phyloP scores from a whole-genome alignment of 2,329 filamentous ascomycete species.

The Penicillium sp. region DNA sequence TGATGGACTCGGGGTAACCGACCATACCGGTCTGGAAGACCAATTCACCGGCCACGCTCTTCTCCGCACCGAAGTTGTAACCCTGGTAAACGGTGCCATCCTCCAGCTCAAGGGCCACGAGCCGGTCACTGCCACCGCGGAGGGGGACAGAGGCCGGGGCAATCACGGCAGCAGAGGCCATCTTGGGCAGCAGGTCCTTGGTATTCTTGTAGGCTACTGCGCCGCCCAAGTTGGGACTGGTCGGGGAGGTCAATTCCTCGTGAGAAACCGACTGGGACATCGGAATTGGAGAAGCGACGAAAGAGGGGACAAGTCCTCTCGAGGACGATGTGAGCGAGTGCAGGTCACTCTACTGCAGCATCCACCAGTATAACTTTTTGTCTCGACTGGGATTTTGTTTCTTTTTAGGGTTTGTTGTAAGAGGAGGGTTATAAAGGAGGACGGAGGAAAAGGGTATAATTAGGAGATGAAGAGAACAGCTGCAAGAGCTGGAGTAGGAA shows the following conservation, averaged over 20 bases:
- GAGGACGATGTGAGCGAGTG: conserved; percentile 30
- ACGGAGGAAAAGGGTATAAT: neutral
- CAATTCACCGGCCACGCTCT: conserved; percentile 91
- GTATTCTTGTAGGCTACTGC: conserved; percentile 36
- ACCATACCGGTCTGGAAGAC: conserved; percentile 99
- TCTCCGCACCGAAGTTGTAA: conserved; percentile 91
- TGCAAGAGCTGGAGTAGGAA: conserved; percentile 19
- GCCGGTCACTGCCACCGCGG: conserved; percentile 50
- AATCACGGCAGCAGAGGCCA: conserved; percentile 35
- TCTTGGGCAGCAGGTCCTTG: conserved; percentile 30
- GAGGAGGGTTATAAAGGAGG: conserved; percentile 6
- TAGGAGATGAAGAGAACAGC: conserved; percentile 10
- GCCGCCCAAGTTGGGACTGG: conserved; percentile 40
- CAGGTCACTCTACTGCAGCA: conserved; percentile 37
- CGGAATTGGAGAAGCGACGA: conserved; percentile 17
- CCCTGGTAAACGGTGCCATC: conserved; percentile 89
- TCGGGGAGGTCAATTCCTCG: conserved; percentile 32
- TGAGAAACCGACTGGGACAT: conserved; percentile 30
- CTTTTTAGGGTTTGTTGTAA: conserved; percentile 1
- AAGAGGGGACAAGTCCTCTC: conserved; percentile 34
- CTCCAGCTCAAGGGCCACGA: conserved; percentile 84
- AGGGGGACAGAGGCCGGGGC: conserved; percentile 60
- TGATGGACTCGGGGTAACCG: conserved; percentile 92
- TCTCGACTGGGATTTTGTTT: neutral
- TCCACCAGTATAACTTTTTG: conserved; percentile 23